A percentile compares a stretch with the other conserved stretches of the same genome.
Conservation (phyloP, 352 stramenopile species). For the Globisporangium solare region DNA sequence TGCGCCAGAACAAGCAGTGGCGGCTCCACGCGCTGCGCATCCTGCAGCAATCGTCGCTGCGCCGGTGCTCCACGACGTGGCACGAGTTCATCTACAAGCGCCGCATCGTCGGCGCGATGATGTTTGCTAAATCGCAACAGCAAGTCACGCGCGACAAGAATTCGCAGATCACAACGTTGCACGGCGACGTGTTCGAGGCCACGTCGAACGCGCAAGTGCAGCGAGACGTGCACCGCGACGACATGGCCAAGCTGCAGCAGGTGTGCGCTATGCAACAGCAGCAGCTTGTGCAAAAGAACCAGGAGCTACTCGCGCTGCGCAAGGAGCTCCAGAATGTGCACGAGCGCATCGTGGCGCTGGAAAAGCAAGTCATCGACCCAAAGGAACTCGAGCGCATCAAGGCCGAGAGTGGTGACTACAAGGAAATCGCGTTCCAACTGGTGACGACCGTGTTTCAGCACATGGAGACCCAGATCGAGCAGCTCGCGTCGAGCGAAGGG, state of each 20-base stretch:
- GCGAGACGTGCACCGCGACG: slow-evolving; percentile 35
- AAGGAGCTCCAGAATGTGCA: slow-evolving; percentile 36
- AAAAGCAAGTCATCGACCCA: slow-evolving; percentile 48
- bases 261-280: slow-evolving; percentile 28
- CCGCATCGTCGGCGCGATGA: slow-evolving; percentile 63
- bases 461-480: slow-evolving; percentile 58
- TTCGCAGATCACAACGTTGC: slow-evolving; percentile 44
- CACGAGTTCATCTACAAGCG: slow-evolving; percentile 53
- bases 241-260: slow-evolving; percentile 27
- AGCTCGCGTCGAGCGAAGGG: slow-evolving; percentile 54
- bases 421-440: slow-evolving; percentile 68
- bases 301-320: slow-evolving; percentile 48
- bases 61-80: slow-evolving; percentile 42
- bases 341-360: slow-evolving; percentile 25
- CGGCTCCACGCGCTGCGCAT: slow-evolving; percentile 12
- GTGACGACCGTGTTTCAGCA: slow-evolving; percentile 32
- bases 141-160: slow-evolving; percentile 30
- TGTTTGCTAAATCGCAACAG: slow-evolving; percentile 64
- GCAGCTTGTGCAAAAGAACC: slow-evolving; percentile 35
- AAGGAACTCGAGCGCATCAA: slow-evolving; percentile 52
- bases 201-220: slow-evolving; percentile 28
- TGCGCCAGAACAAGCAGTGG: slow-evolving; percentile 24
- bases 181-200: slow-evolving; percentile 56
- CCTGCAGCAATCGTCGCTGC: slow-evolving; percentile 26
- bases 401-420: slow-evolving; percentile 56